phyloP scores from a whole-genome alignment of 305 asterid species.

The Fraxinus angustifolia region DNA sequence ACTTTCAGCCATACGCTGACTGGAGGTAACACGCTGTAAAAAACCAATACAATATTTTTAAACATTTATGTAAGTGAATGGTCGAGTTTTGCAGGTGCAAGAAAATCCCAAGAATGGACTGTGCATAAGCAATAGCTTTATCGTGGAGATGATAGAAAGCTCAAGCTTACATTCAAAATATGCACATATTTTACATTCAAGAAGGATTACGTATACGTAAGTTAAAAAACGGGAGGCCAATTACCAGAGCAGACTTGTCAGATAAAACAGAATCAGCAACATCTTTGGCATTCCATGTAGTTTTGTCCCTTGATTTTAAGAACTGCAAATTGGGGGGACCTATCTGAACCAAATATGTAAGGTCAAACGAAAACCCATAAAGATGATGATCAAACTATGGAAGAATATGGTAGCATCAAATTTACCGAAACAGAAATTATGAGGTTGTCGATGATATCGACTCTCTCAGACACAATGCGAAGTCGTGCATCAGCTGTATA shows the following conservation, averaged over 20 bases:
- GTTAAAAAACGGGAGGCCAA: constrained; percentile 15
- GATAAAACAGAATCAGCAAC: constrained; percentile 87
- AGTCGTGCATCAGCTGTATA: constrained; percentile 95
- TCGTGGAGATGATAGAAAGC: background rate
- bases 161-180: background rate
- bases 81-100: background rate
- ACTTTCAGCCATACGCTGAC: constrained; percentile 80
- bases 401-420: constrained; percentile 9
- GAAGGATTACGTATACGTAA: background rate
- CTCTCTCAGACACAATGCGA: constrained; percentile 95
- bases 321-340: constrained; percentile 82
- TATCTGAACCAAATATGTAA: constrained; percentile 51
- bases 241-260: constrained; percentile 92
- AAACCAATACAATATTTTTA: constrained; percentile 21
- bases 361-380: constrained; percentile 20
- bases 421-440: constrained; percentile 83
- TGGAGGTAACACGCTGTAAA: constrained; percentile 76
- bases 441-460: constrained; percentile 79
- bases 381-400: constrained; percentile 2
- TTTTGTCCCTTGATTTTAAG: constrained; percentile 72
- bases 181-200: constrained; percentile 3
- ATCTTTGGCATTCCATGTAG: constrained; percentile 78
- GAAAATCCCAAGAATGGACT: background rate
- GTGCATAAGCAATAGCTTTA: background rate
- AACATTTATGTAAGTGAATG: constrained; percentile 6